These are phyloP conservation scores for Gigaspora rosea DNA, from an alignment of 192 early-diverging fungal genomes.

Conservation along the genomic window DNA sequence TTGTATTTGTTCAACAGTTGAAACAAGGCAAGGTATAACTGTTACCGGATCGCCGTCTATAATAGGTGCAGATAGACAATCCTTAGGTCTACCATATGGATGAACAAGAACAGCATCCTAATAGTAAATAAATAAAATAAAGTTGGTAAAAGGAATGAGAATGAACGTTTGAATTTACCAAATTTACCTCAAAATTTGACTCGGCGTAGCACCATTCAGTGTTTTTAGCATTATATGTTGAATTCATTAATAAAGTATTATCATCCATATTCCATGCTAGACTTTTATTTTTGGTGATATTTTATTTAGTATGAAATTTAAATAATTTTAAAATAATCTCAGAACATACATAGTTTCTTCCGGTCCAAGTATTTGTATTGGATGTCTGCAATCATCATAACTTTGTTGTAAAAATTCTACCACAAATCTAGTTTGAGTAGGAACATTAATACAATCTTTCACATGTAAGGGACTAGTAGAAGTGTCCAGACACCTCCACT, in stretches of 20 bases:
- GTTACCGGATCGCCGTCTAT: constrained; percentile 22
- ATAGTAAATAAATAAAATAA: no score
- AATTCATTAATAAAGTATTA: constrained; percentile 12
- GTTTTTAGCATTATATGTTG: neutral
- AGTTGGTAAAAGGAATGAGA: no score
- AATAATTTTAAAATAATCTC: neutral
- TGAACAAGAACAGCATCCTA: constrained; percentile 21
- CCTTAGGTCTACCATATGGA: neutral
- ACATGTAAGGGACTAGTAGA: constrained; percentile 2
- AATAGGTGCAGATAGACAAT: constrained; percentile 16
- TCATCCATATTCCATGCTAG: constrained; percentile 14
- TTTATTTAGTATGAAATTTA: neutral
- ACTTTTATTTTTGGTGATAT: neutral
- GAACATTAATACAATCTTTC: neutral
- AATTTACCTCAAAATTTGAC: constrained; percentile 25
- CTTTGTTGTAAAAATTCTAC: constrained; percentile 12
- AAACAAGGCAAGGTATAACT: neutral
- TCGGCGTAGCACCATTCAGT: constrained; percentile 10
- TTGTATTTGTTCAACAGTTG: neutral
- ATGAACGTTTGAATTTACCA: neutral
- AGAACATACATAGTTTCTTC: constrained; percentile 5
- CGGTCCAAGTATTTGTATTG: constrained; percentile 5
- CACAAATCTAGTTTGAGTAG: neutral
- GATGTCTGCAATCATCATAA: neutral
- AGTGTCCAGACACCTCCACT: constrained; percentile 17